Evolutionary conservation across 2,329 filamentous ascomycete genomes (phyloP).

Genomic region (Thielaviopsis ethacetica): DNA sequence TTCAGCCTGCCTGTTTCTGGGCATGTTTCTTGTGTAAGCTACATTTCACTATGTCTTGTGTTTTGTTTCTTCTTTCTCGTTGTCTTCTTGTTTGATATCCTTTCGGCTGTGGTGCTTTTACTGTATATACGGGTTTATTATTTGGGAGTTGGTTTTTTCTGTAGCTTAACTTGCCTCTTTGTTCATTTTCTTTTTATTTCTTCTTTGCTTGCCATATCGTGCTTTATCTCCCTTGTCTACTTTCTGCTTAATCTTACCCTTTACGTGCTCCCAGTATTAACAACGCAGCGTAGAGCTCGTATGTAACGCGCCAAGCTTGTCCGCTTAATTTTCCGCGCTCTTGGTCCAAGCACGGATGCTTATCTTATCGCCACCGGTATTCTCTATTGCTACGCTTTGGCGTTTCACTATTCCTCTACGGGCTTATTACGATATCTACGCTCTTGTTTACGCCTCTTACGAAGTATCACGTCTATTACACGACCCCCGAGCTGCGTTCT

Average conservation of each 20-base stretch:
- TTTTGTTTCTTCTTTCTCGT: neutral
- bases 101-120: neutral
- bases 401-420: neutral
- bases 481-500: neutral
- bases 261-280: neutral
- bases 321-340: neutral
- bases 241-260: neutral
- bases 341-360: neutral
- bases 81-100: neutral
- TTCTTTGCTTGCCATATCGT: neutral
- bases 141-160: neutral
- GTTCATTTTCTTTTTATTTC: neutral
- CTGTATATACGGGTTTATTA: neutral
- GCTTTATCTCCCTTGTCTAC: no score
- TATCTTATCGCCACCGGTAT: neutral
- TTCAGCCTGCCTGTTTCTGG: constrained; percentile 3
- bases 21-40: constrained; percentile 6
- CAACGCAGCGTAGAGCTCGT: neutral
- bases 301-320: neutral
- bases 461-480: neutral
- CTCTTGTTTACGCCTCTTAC: neutral
- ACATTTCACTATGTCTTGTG: neutral
- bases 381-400: neutral
- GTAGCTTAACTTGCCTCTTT: neutral
- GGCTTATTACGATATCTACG: no score